phyloP scores from a whole-genome alignment of 352 stramenopile genomes.

The Halophytophthora batemanensis region DNA sequence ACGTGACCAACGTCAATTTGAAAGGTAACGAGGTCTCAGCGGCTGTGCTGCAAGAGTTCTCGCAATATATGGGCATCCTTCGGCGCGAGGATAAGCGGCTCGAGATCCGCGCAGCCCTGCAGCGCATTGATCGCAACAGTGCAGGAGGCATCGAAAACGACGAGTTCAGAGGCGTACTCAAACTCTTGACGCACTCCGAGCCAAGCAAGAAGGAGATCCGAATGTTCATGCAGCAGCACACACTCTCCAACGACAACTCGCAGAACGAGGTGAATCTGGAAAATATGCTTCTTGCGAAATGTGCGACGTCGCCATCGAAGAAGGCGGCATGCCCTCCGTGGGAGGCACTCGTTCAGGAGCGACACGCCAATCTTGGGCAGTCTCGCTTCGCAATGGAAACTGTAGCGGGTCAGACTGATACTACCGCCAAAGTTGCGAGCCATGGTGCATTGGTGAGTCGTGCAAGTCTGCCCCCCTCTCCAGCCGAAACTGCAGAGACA shows the following conservation, averaged over 20 bases:
- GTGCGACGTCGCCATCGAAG: conserved; percentile 64
- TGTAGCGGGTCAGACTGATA: not conserved
- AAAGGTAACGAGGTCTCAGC: conserved; percentile 78
- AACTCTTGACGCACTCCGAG: conserved; percentile 65
- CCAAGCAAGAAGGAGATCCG: conserved; percentile 76
- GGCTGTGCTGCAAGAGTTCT: conserved; percentile 55
- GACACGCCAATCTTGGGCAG: conserved; percentile 43
- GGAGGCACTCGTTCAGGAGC: conserved; percentile 73
- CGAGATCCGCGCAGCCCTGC: conserved; percentile 67
- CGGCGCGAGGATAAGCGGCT: conserved; percentile 74
- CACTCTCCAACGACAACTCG: conserved; percentile 36
- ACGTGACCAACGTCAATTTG: conserved; percentile 70
- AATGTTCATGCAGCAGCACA: conserved; percentile 60
- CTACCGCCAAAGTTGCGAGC: not conserved
- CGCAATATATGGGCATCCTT: conserved; percentile 73
- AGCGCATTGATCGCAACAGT: conserved; percentile 68
- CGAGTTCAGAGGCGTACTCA: conserved; percentile 75
- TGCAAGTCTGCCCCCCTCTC: conserved; percentile 10
- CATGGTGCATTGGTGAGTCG: conserved; percentile 4
- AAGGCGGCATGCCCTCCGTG: conserved; percentile 65
- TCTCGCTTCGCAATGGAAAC: conserved; percentile 6
- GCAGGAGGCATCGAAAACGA: conserved; percentile 65
- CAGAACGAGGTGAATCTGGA: conserved; percentile 63
- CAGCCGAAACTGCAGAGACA: not conserved
- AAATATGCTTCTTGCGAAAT: conserved; percentile 72